Base-by-base conservation (phyloP, 768 basidiomycete genomes). In the Butyriboletus loyo region DNA sequence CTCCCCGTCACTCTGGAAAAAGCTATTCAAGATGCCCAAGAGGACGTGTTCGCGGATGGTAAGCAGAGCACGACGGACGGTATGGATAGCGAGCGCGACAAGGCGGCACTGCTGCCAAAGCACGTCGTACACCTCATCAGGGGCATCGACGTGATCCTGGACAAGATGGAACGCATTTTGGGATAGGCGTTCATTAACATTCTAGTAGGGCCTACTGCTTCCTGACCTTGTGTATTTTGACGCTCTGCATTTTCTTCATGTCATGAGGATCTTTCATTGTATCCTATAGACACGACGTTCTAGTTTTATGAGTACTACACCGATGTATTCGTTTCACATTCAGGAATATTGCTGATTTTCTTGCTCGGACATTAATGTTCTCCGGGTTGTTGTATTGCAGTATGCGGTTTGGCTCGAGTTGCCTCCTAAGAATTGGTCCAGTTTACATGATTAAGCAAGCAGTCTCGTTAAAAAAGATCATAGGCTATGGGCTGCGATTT, bases 1-100 rank as follows among this genome's bases (percentile, higher is more conserved):
- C 77, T 92, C 9, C 89, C 89, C 3, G 78, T 89, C 52, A 84
- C 81, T 0, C 75, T 92, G 17, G 91, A 93, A 64, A 75, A 72
- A 38, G 89, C 87, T 0, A 71, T 92, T 52, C 74, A 75, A 32
- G 77, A 83, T 36, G 59, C 49, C 10, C 58, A 58, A 43, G 58
- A 54, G 27, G 61, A 67, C 0, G 44, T 13, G 11, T 47, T 21
- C 9, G 28, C 42, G 3, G 52, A 48, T 15, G 49, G 52, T 10
- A 56, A n/a, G 46, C 34, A 34, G 50, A 49, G 10, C n/a, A n/a
- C 44, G 27, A 15, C 48, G 2, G 52, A 56, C 27, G 46, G 49
- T 15, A 52, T 59, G n/a, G 55, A 49, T 9, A 54, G 57, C n/a
- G 60, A 53, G 24, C 37, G 27, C 27, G 64, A 63, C 34, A 61